phyloP scores from a whole-genome alignment of 371 early-diverging fungal genomes.

The Actinomucor elegans region DNA sequence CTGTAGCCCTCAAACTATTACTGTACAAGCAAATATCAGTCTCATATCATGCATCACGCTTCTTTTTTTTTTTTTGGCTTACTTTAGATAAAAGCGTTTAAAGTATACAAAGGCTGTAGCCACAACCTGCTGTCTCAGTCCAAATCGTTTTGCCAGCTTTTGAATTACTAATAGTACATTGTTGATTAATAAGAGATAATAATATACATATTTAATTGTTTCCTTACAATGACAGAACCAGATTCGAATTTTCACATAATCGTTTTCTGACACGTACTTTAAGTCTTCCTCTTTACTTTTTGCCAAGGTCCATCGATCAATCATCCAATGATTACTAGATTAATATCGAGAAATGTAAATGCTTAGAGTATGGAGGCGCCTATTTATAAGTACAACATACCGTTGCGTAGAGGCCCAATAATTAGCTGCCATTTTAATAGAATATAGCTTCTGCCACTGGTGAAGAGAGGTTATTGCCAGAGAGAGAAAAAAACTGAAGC shows the following conservation, averaged over 20 bases:
- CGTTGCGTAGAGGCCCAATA: constrained; percentile 75
- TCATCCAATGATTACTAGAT: constrained; percentile 64
- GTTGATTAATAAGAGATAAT: background rate
- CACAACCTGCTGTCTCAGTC: constrained; percentile 78
- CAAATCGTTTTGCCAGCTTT: constrained; percentile 72
- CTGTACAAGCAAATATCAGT: constrained; percentile 29
- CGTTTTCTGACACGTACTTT: constrained; percentile 52
- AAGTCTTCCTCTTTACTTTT: constrained; percentile 62
- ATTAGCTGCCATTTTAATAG: constrained; percentile 81
- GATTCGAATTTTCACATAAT: constrained; percentile 64
- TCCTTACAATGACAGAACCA: constrained; percentile 67
- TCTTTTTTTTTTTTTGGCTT: too few species aligned
- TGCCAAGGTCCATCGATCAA: constrained; percentile 56
- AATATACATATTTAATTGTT: background rate
- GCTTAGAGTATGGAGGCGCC: too few species aligned
- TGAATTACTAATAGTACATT: constrained; percentile 61
- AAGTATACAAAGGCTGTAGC: constrained; percentile 88
- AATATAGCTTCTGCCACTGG: too few species aligned
- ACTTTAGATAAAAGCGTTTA: constrained; percentile 87
- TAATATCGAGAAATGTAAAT: background rate
- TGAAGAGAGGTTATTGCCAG: too few species aligned
- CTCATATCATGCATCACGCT: too few species aligned
- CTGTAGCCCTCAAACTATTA: constrained; percentile 69
- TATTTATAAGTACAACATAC: too few species aligned
- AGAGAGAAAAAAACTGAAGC: too few species aligned